Evolutionary conservation across 768 basidiomycete genomes (phyloP), one percentile per base, ranked within the genome.

Genomic region (Podaxis mareebaensis): DNA sequence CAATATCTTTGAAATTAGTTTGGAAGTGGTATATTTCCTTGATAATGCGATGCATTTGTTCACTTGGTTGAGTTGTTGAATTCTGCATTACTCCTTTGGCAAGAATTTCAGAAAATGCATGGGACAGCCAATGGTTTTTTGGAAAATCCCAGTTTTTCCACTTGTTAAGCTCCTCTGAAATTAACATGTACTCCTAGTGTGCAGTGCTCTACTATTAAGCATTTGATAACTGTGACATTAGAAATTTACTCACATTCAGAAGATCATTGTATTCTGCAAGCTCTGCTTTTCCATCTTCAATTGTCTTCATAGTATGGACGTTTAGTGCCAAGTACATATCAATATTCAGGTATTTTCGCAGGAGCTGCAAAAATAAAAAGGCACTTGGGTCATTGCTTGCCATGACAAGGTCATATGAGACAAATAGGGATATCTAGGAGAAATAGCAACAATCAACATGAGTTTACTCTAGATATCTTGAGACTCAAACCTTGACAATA

Each of bases 251-350:
- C 55, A 77, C 76, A 61, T 72, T 26, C 2, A 77, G 44, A 7
- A 64, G 36, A 0, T 53, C 3, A 20, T 17, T 67, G 15, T 12
- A 40, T 40, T 12, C 15, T 15, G 11, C 12, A 0, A 76, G 54
- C 53, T 68, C 70, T 24, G 63, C 39, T 28, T 54, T 5, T 2
- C 73, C 71, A 33, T 61, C 67, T 12, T 13, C 40, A 54, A 78
- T 63, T 1, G 76, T 78, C 0, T 69, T 73, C 65, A 66, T 60
- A 0, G 74, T 77, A 49, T 78, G 76, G 11, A 76, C 68, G n/a
- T 78, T 71, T 6, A 78, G 49, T 1, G 67, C 51, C 0, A 69
- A 26, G 60, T 71, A 76, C n/a, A 72, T 67, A 48, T 75, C 70
- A 4, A 78, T 58, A 10, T 68, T 58, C 0, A 75, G 49, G 38